Evolutionary conservation across 192 early-diverging fungal species (phyloP), one percentile per base, ranked within the genome.

Genomic region (Coemansia sp.): DNA sequence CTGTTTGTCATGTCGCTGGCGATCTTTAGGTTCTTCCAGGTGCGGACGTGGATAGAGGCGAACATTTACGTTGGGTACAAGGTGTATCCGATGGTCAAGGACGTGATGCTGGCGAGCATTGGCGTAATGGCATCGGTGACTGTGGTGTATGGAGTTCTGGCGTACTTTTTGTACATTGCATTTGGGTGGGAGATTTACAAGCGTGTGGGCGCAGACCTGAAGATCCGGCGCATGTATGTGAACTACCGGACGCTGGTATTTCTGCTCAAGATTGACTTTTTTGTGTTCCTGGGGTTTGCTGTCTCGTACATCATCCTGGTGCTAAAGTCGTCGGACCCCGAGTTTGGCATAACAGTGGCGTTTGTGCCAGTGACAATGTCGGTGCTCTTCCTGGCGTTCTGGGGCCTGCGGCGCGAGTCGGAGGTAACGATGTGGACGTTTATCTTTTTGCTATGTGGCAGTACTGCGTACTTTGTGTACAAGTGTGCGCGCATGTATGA

Each of bases 281-380:
- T 79, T 42, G 63, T 78, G 56, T 81, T 85, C 52, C 38, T 77
- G 8, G 76, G 68, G 1, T 82, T 80, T 24, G 79, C 76, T 0
- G 71, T 84, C 1, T 72, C 78, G 43, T 91, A 85, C 67, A 76
- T 90, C 17, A 85, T 83, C 10, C 61, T 92, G 35, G 67, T 90
- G 17, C 65, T 81, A 24, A 75, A 75, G 56, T 68, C 68, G 27
- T 66, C 64, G 18, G 78, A 81, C 62, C 68, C 77, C 22, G 77
- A 80, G 65, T 80, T 80, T 58, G 77, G 32, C 27, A 75, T 80
- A 27, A 80, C 77, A 9, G 43, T 80, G 8, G 77, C 72, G 18
- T 54, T 75, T 55, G 72, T 80, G 53, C 77, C 77, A 3, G 24
- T 80, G 10, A 80, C 77, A 9, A 57, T 80, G 18, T 15, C 67